Evolutionary conservation across 495 filamentous ascomycete species (phyloP).

Genomic region (Chaetomium fimeti): DNA sequence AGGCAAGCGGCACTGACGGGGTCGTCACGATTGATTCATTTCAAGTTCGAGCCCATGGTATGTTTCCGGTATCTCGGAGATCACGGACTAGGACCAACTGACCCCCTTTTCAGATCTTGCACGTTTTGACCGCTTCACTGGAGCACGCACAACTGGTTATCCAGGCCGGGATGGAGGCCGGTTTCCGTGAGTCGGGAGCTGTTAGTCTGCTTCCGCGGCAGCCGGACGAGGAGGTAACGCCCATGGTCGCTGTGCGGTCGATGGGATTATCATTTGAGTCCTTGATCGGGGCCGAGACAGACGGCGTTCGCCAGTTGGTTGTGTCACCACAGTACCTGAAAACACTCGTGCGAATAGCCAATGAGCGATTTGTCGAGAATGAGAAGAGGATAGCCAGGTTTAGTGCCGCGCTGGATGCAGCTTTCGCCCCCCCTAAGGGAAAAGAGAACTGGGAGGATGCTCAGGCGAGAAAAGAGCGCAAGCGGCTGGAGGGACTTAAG

Average conservation of each 20-base stretch:
- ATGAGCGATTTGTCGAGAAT: slow-evolving; percentile 76
- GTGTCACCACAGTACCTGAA: slow-evolving; percentile 60
- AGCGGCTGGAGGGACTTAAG: slow-evolving; percentile 59
- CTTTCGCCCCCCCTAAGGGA: slow-evolving; percentile 29
- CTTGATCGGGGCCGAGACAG: slow-evolving; percentile 61
- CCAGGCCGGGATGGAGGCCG: slow-evolving; percentile 69
- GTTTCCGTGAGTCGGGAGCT: slow-evolving; percentile 87
- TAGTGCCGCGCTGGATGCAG: slow-evolving; percentile 41
- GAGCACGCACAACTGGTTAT: slow-evolving; percentile 70
- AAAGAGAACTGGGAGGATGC: slow-evolving; percentile 57
- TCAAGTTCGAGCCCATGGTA: slow-evolving; percentile 96
- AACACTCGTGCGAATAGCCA: slow-evolving; percentile 64
- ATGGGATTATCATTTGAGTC: slow-evolving; percentile 77
- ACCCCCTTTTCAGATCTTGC: slow-evolving; percentile 66
- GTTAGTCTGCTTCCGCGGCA: slow-evolving; percentile 38
- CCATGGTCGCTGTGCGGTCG: slow-evolving; percentile 80
- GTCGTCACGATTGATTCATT: slow-evolving; percentile 65
- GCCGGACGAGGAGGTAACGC: slow-evolving; percentile 41
- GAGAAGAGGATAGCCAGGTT: slow-evolving; percentile 65
- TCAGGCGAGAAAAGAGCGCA: slow-evolving; percentile 56
- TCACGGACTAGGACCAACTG: slow-evolving; percentile 2
- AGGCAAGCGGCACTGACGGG: not conserved
- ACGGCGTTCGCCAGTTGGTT: slow-evolving; percentile 39
- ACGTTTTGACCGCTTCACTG: slow-evolving; percentile 72
- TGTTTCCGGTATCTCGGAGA: slow-evolving; percentile 26